A percentile compares a stretch with the other conserved stretches of the same genome.
Conservation (phyloP, 1,139 yeast species). For the Lodderomyces oxycetoniae region DNA sequence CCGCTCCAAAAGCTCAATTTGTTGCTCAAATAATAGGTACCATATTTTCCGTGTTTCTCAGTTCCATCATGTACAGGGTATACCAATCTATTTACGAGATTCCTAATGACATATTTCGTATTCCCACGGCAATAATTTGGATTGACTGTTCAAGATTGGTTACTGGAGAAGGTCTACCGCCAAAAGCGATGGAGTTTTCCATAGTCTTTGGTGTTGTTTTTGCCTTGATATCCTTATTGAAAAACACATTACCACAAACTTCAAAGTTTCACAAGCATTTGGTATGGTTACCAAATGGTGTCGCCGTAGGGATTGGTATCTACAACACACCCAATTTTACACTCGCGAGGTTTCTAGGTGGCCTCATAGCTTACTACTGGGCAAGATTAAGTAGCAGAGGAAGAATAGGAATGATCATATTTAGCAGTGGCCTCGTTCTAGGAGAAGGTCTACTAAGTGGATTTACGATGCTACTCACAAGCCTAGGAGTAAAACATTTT, state of each 20-base stretch:
- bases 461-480: conserved; percentile 71
- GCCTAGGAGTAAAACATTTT: conserved; percentile 48
- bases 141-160: conserved; percentile 91
- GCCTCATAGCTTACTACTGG: conserved; percentile 67
- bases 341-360: conserved; percentile 87
- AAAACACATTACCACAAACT: conserved; percentile 45
- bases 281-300: conserved; percentile 80
- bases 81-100: conserved; percentile 79
- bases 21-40: conserved; percentile 87
- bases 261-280: conserved; percentile 39
- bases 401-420: conserved; percentile 70
- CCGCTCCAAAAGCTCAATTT: conserved; percentile 90
- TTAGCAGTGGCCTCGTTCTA: conserved; percentile 85
- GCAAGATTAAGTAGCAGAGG: conserved; percentile 23
- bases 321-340: conserved; percentile 93
- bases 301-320: conserved; percentile 95
- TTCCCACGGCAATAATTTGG: conserved; percentile 97
- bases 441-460: conserved; percentile 93
- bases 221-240: conserved; percentile 62
- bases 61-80: conserved; percentile 75
- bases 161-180: conserved; percentile 87
- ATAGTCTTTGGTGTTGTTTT: conserved; percentile 63
- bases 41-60: conserved; percentile 70
- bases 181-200: conserved; percentile 64
- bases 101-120: conserved; percentile 74